Evolutionary conservation across 495 filamentous ascomycete genomes (phyloP).

Genomic region (Sporormia fimetaria): DNA sequence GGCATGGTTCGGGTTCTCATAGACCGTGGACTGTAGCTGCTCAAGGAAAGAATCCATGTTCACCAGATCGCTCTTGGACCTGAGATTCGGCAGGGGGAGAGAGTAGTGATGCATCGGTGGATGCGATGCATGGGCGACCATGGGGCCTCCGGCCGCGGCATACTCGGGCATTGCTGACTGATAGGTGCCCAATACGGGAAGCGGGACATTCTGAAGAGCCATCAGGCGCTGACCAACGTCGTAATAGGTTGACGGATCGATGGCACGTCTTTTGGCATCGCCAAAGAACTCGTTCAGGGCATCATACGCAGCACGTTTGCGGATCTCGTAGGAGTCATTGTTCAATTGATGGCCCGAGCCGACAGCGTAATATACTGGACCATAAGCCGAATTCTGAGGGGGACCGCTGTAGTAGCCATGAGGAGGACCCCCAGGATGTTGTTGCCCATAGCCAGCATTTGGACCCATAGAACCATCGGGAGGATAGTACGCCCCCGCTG

Average conservation of each 20-base stretch:
- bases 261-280: constrained; percentile 74
- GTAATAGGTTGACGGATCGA: constrained; percentile 72
- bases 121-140: constrained; percentile 17
- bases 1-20: constrained; percentile 73
- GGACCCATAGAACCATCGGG: constrained; percentile 24
- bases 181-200: constrained; percentile 45
- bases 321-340: constrained; percentile 46
- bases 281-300: constrained; percentile 89
- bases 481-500: constrained; percentile 33
- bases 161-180: constrained; percentile 26
- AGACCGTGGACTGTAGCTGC: constrained; percentile 88
- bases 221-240: constrained; percentile 72
- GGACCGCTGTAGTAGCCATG: constrained; percentile 49
- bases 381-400: constrained; percentile 47
- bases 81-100: constrained; percentile 73
- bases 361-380: constrained; percentile 60
- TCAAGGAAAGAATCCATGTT: constrained; percentile 88
- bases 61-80: constrained; percentile 84
- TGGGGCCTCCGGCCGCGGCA: constrained; percentile 15
- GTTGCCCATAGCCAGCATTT: constrained; percentile 21
- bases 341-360: constrained; percentile 42
- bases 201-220: constrained; percentile 55
- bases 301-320: constrained; percentile 74
- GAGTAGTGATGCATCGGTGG: constrained; percentile 52
- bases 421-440: constrained; percentile 23